phyloP scores from a whole-genome alignment of 2,329 filamentous ascomycete species.

The Beauveria pseudobassiana region DNA sequence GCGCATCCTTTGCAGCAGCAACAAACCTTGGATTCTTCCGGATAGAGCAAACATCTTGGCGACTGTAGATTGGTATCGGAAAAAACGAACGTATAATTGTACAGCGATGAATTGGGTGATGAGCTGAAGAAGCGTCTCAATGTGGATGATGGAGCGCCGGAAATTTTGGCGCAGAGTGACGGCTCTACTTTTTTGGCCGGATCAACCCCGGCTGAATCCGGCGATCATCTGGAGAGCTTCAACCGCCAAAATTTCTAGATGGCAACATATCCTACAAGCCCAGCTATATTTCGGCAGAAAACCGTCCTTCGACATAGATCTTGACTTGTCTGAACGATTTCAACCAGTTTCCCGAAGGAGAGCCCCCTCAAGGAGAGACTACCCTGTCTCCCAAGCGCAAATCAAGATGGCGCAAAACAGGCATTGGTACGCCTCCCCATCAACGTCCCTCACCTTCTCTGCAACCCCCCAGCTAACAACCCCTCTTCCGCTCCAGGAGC shows the following conservation, averaged over 20 bases:
- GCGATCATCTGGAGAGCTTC: neutral
- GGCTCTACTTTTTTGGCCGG: constrained; percentile 3
- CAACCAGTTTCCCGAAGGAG: constrained; percentile 8
- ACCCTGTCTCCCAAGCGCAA: neutral
- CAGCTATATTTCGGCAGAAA: neutral
- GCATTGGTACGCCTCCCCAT: constrained; percentile 55
- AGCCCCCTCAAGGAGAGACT: neutral
- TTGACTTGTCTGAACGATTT: no score
- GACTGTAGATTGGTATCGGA: neutral
- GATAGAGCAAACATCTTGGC: constrained; percentile 63
- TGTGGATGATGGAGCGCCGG: neutral
- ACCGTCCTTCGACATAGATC: neutral
- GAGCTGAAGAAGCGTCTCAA: neutral
- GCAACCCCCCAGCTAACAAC: neutral
- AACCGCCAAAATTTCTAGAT: constrained; percentile 6
- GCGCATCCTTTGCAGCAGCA: neutral
- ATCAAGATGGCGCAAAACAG: constrained; percentile 58
- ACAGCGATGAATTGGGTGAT: neutral
- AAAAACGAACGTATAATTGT: neutral
- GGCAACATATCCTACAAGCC: neutral
- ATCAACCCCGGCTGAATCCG: constrained; percentile 8
- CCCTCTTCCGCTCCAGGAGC: constrained; percentile 53
- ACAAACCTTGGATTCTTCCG: constrained; percentile 91
- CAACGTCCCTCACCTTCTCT: neutral
- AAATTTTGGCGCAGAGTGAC: constrained; percentile 7